Conservation (phyloP, 805 yeast species). For the Pichia nanzhaoensis region DNA sequence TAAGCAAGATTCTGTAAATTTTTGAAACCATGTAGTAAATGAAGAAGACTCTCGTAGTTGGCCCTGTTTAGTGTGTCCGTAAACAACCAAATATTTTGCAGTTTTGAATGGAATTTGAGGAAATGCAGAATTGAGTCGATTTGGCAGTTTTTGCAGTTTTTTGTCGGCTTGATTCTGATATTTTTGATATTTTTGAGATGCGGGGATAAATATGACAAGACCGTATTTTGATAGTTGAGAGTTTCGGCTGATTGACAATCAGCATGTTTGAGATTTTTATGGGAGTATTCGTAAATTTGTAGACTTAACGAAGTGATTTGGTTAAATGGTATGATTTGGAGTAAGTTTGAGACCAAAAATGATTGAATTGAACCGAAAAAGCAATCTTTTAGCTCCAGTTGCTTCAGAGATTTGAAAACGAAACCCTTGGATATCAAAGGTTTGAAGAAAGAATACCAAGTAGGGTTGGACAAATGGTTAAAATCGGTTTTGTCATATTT, state of each 20-base stretch:
- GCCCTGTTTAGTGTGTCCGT: slow-evolving; percentile 16
- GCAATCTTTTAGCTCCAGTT: slow-evolving; percentile 20
- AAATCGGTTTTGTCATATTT: slow-evolving; percentile 20
- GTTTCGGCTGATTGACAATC: not conserved
- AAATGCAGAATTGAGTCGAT: slow-evolving; percentile 15
- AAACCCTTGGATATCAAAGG: not conserved
- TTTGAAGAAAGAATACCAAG: slow-evolving; percentile 27
- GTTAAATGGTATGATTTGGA: slow-evolving; percentile 30
- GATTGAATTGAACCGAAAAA: slow-evolving; percentile 20
- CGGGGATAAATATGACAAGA: slow-evolving; percentile 15
- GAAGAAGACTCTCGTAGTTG: slow-evolving; percentile 10
- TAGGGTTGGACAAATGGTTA: slow-evolving; percentile 19
- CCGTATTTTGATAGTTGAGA: slow-evolving; percentile 5
- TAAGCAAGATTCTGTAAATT: slow-evolving; percentile 14
- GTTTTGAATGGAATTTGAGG: slow-evolving; percentile 5
- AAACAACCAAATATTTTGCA: slow-evolving; percentile 16
- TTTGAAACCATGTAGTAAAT: slow-evolving; percentile 6
- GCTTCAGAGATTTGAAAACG: slow-evolving; percentile 13
- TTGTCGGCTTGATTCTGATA: slow-evolving; percentile 22
- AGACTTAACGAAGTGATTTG: slow-evolving; percentile 17
- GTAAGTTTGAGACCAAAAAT: slow-evolving; percentile 28
- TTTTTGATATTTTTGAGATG: slow-evolving; percentile 15
- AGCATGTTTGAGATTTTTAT: slow-evolving; percentile 18
- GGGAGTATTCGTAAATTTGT: slow-evolving; percentile 24
- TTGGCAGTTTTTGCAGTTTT: slow-evolving; percentile 26